Base-by-base conservation (phyloP, 176 grass and related monocot species). In the Cenchrus fungigraminus region DNA sequence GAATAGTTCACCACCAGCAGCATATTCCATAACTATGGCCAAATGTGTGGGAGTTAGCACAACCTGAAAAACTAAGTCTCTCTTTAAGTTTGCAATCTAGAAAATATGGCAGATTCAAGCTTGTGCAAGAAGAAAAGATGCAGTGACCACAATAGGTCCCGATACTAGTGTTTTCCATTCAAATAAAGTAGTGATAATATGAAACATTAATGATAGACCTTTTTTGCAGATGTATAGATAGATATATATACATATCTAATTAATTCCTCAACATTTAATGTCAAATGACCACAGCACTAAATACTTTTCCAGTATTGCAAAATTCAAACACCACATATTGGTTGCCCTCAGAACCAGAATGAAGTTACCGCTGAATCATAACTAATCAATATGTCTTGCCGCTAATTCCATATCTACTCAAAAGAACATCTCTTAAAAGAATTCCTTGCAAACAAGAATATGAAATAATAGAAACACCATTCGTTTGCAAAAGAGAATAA, bases 1-100 rank as follows among this genome's bases (percentile, higher is more conserved):
- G 12, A 98, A 98, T 81, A 98, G 89, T 79, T 98, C 96, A 5
- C 96, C 96, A 1, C 96, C 96, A 87, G 91, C 96, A 90, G 96
- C 96, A 65, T 98, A 98, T 82, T 98, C 96, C 96, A 98, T 98
- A 63, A 98, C 89, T 87, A 98, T 98, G 82, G 96, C 96, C 68
- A 98, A 91, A 95, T 98, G 96, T 8, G 96, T 95, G n/a, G 96
- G 91, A 81, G 96, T 95, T 75, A 98, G 87, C 77, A 93, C 90
- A 84, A 98, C 96, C 96, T 98, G 89, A 89, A 92, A 94, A 85
- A 82, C 73, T 86, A 90, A 89, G 56, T 25, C 51, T 45, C 32
- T 81, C 57, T 88, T 83, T 82, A 80, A 84, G 73, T 72, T 80
- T 65, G 29, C 65, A 84, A 72, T 69, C 40, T 63, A 20, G 63